Evolutionary conservation across 495 filamentous ascomycete genomes (phyloP).

Genomic region (Neurospora sp.): DNA sequence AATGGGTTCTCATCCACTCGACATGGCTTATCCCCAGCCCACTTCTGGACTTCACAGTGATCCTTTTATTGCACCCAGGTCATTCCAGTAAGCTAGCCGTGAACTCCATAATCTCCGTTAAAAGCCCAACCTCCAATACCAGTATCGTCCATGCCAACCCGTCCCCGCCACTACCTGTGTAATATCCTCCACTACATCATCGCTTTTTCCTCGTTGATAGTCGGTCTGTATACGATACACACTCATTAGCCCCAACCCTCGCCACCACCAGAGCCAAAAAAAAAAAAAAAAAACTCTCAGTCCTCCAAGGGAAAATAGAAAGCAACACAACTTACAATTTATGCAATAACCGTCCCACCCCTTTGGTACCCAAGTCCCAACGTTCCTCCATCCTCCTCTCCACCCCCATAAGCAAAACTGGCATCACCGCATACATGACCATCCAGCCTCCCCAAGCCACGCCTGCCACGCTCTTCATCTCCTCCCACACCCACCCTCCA

Average conservation of each 20-base stretch:
- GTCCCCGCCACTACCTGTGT: background rate
- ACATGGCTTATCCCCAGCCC: background rate
- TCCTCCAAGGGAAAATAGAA: background rate
- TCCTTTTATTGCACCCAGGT: background rate
- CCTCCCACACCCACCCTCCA: background rate
- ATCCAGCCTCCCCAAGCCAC: background rate
- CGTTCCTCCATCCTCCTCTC: slow-evolving; percentile 1
- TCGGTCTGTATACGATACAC: background rate
- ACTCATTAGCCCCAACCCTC: background rate
- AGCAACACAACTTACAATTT: background rate
- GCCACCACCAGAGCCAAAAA: background rate
- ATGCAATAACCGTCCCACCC: background rate
- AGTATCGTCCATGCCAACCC: background rate
- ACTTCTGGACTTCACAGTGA: background rate
- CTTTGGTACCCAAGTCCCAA: background rate
- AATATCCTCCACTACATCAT: background rate
- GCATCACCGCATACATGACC: slow-evolving; percentile 3
- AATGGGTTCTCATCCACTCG: background rate
- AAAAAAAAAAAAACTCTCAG: too few relatives aligned
- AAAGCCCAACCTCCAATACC: background rate
- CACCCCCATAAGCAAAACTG: slow-evolving; percentile 1
- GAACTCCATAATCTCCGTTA: background rate
- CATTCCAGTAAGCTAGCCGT: background rate
- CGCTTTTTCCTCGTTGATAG: background rate
- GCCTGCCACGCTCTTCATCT: background rate